Evolutionary conservation across 2,329 filamentous ascomycete genomes (phyloP), one percentile per base, ranked within the genome.

Genomic region (Colletotrichum euphorbiae): DNA sequence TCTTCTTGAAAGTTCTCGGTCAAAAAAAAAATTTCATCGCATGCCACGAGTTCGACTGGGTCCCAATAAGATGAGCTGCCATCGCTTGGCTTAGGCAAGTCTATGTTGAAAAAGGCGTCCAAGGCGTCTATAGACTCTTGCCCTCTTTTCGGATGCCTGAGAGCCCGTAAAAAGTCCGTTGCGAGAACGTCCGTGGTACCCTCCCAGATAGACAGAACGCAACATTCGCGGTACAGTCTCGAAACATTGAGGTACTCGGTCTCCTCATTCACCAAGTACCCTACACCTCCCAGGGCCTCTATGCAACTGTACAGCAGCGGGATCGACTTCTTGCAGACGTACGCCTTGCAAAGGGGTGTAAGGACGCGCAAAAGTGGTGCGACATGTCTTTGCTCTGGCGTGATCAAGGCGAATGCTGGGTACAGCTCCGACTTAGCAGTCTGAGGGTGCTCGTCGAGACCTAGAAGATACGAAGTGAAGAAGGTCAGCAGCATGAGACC

Each of bases 111-210:
- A 48, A 86, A 75, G 48, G 75, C 75, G 17, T 81, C 81, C 19
- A 87, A 72, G 1, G 82, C 83, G n/a, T 79, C 75, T 3, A 84
- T 68, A 38, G 76, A 78, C 9, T 75, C 77, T 11, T 62, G 72
- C 4, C 79, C 83, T 1, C 69, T 75, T 24, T 76, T 76, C 0
- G 81, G 76, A 38, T 86, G 82, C 69, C 84, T 85, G 81, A 24
- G 72, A 70, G 74, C 85, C 83, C 77, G 75, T 6, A 72, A 17
- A 40, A 72, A 70, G 45, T 72, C 70, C 9, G 70, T 71, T 38
- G 87, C 87, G 62, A 93, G 81, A 6, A 93, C 89, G 72, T 92
- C 90, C 0, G 90, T 92, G 0, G 91, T 93, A 1, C 91, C 90
- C 76, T 92, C 90, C 89, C 90, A 92, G 55, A 93, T 92, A 13